Evolutionary conservation across 1,284 basidiomycete genomes (phyloP).

Genomic region (Ustilago esculenta): DNA sequence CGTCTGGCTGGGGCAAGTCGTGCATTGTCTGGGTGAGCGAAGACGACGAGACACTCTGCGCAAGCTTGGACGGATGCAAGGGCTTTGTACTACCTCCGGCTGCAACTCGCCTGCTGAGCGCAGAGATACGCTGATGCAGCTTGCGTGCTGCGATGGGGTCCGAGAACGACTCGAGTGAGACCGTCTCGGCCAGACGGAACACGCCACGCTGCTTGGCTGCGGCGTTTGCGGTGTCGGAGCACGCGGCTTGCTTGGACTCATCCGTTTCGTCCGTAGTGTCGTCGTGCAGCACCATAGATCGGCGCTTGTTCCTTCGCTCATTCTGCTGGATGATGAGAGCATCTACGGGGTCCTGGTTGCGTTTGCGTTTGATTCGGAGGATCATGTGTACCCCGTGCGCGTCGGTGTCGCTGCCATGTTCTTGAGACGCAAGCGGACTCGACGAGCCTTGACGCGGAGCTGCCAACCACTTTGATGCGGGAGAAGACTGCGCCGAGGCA

Average conservation of each 20-base stretch:
- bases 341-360: constrained; percentile 58
- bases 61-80: constrained; percentile 26
- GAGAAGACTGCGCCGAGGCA: constrained; percentile 17
- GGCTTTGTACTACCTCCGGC: constrained; percentile 28
- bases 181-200: constrained; percentile 60
- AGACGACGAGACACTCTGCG: constrained; percentile 37
- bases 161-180: constrained; percentile 50
- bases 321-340: constrained; percentile 55
- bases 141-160: constrained; percentile 37
- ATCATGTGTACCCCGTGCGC: constrained; percentile 38
- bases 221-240: background rate
- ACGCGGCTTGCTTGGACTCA: background rate
- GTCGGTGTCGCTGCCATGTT: constrained; percentile 20
- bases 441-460: constrained; percentile 22
- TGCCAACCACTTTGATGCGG: constrained; percentile 13
- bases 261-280: background rate
- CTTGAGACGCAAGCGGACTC: constrained; percentile 23
- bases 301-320: constrained; percentile 33
- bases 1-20: background rate
- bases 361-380: constrained; percentile 62
- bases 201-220: constrained; percentile 36
- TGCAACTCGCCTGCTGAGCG: constrained; percentile 17
- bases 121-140: constrained; percentile 44
- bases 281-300: constrained; percentile 21
- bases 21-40: constrained; percentile 15